Evolutionary conservation across 768 basidiomycete species (phyloP), one percentile per base, ranked within the genome.

Genomic region (Tulasnella sp.): DNA sequence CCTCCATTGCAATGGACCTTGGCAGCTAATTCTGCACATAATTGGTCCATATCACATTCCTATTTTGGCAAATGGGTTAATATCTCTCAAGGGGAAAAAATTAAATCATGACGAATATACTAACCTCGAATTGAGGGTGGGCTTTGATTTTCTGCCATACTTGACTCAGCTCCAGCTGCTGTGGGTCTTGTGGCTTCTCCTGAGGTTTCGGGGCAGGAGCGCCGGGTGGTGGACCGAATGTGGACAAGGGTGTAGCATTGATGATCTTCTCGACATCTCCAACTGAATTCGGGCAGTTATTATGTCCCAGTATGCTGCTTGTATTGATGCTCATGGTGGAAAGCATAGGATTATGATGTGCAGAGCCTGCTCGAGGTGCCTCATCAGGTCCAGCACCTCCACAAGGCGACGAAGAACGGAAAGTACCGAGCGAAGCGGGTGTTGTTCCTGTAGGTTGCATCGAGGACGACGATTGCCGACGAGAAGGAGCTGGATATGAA

Each of bases 1-100:
- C n/a, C n/a, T 32, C 87, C 87, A 54, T 88, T 86, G 60, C 87
- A 90, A 39, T 77, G 72, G 41, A 87, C 87, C 67, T 90, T 89
- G 60, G 65, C 74, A 40, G 83, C 74, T 61, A 90, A 86, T 64
- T 88, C 82, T 5, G 76, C 59, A 61, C 87, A 90, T 20, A 90
- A 68, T 42, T 81, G 73, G 58, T 81, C 84, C 52, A 89, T 77
- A 59, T 89, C 87, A 33, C 76, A 69, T 59, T 84, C 81, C 79
- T 86, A 60, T 5, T 12, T 37, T 20, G 33, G 16, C 15, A 42
- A 16, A 12, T 48, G 33, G 10, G 20, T 32, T 16, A 49, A 19
- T 6, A 25, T 53, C 4, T 16, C 15, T 51, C 52, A 46, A 25
- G 22, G 37, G 16, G 46, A 50, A 27, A 45, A 28, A 33, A 44